Evolutionary conservation across 129 eudicot genomes (phyloP), one percentile per base, ranked within the genome.

Genomic region (Artemisia annua): DNA sequence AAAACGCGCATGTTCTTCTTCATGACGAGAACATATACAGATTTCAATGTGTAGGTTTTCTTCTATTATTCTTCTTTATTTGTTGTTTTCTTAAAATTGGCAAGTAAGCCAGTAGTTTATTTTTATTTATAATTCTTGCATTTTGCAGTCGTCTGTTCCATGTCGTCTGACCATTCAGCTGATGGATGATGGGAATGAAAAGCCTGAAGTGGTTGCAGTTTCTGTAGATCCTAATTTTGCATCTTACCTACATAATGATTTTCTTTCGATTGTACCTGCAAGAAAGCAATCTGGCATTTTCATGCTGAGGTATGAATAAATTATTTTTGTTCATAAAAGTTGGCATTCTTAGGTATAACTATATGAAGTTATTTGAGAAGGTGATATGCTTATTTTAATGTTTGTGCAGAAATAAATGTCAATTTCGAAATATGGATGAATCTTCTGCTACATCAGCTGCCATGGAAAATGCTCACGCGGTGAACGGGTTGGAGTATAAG

Each of bases 21-120:
- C 92, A 94, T 69, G 99, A 94, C 12, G 99, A 94, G 83, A 94
- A 86, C 80, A 83, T 90, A 74, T 94, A 84, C 83, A 87, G 99
- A 76, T 69, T 94, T 48, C 92, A 94, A 76, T 84, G 86, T 83
- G 99, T 94, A 90, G 35, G 99, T 83, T 19, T 72, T 51, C 67
- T 78, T 53, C 20, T 48, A 58, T 54, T 30, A 39, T 52, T n/a
- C 11, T 66, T 46, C 12, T n/a, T 6, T 20, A 19, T 49, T 72
- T 24, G 44, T 13, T 62, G 15, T 35, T 60, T 28, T 32, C 15
- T 51, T 7, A 51, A 15, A 44, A 15, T 70, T 52, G 16, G 48
- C 39, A 66, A 43, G 67, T 69, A 3, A 61, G 14, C 61, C 43
- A 30, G 28, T 73, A 24, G 32, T n/a, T 81, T 32, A 26, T 49